phyloP scores from a whole-genome alignment of 1,139 yeast species.

The Martiniozyma asiatica region DNA sequence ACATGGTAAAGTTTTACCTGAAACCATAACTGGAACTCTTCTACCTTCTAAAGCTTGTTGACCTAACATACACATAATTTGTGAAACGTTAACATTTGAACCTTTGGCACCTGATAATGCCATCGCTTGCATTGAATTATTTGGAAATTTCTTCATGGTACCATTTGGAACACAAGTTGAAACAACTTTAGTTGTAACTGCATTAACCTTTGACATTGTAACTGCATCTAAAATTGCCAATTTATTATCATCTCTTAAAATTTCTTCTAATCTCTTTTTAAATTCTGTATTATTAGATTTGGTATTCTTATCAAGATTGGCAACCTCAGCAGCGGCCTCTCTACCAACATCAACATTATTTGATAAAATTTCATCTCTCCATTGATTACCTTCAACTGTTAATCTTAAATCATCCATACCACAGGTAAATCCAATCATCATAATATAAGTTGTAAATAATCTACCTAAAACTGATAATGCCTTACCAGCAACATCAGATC shows the following conservation, averaged over 20 bases:
- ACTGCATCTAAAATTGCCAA: conserved; percentile 93
- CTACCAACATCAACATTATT: conserved; percentile 77
- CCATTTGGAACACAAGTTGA: conserved; percentile 93
- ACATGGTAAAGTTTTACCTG: conserved; percentile 94
- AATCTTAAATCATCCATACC: conserved; percentile 98
- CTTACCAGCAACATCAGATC: conserved; percentile 82
- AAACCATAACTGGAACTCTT: conserved; percentile 98
- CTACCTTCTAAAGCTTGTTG: conserved; percentile 99
- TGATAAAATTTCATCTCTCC: conserved; percentile 76
- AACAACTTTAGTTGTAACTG: conserved; percentile 87
- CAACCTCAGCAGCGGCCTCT: conserved; percentile 88
- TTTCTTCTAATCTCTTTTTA: conserved; percentile 81
- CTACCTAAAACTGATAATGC: conserved; percentile 85
- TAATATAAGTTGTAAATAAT: conserved; percentile 85
- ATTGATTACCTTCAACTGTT: conserved; percentile 78
- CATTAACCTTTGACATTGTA: conserved; percentile 84
- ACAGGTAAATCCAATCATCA: conserved; percentile 91
- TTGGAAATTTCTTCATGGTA: conserved; percentile 89
- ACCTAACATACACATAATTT: conserved; percentile 97
- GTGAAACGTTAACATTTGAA: conserved; percentile 95
- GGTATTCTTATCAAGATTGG: conserved; percentile 53
- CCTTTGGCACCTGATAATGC: conserved; percentile 99
- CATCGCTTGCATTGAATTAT: conserved; percentile 98
- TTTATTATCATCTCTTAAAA: conserved; percentile 85
- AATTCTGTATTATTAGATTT: conserved; percentile 64